Evolutionary conservation across 179 eudicot species (phyloP), one percentile per base, ranked within the genome.

Genomic region (Sideroxylon spinosum): DNA sequence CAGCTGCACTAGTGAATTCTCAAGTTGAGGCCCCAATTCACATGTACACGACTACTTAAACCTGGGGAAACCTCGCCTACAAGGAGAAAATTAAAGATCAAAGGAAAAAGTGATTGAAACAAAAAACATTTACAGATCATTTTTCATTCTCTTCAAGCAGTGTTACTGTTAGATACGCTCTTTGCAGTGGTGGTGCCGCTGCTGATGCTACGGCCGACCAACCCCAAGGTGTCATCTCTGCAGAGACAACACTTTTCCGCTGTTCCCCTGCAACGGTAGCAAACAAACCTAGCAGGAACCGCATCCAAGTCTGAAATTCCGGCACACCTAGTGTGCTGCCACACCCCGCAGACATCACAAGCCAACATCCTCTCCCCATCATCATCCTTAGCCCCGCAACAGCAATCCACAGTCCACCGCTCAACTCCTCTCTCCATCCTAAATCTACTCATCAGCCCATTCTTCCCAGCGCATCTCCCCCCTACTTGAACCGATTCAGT

Each of bases 241-340:
- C 83, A 75, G 53, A 74, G 79, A 79, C 83, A 53, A 26, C 55
- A 7, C 16, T 9, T 9, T 81, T 82, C 44, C 37, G 37, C 3
- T 37, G 44, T 37, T 37, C 44, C 44, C 5, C 80, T 73, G 57
- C 97, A 93, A 66, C 86, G 79, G 68, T 68, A 65, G 65, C 98
- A 94, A 32, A 86, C 83, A 67, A 88, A 94, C 86, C 78, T 91
- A 0, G 82, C 89, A 6, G 98, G 98, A 9, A 87, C 97, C 0
- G 77, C 81, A n/a, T 86, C 91, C 49, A 67, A 83, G 72, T 94
- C 98, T 0, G 78, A 81, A 53, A 94, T 91, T 46, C 94, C 93
- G 0, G 87, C 86, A 79, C 97, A 93, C 81, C 97, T 84, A 14
- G 97, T 93, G 72, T 93, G 97, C 84, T 89, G 94, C 97, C 97